A percentile compares a stretch with the other conserved stretches of the same genome.
Conservation (phyloP, 2,329 filamentous ascomycete species). For the Tolypocladium tropicale region DNA sequence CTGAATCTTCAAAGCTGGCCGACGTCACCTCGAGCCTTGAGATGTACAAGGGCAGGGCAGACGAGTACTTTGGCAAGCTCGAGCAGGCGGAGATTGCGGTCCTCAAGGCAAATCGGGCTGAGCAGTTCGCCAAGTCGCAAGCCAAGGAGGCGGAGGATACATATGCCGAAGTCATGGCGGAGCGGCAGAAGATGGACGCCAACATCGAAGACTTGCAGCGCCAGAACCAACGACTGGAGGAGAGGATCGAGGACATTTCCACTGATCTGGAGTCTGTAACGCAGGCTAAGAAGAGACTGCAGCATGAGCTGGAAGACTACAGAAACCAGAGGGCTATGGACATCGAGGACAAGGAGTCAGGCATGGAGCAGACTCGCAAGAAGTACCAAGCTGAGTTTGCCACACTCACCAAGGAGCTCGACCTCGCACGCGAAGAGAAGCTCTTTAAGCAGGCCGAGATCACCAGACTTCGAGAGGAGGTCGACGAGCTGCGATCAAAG, state of each 20-base stretch:
- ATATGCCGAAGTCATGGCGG: slow-evolving; percentile 81
- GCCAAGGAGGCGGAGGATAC: slow-evolving; percentile 86
- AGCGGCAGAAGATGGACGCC: slow-evolving; percentile 81
- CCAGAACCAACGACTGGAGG: slow-evolving; percentile 81
- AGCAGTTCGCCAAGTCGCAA: slow-evolving; percentile 88
- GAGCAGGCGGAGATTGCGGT: slow-evolving; percentile 96
- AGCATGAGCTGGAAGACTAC: slow-evolving; percentile 97
- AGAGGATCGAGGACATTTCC: slow-evolving; percentile 81
- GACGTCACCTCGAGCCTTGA: slow-evolving; percentile 78
- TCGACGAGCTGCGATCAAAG: slow-evolving; percentile 88
- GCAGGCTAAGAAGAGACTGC: slow-evolving; percentile 86
- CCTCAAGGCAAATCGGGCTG: slow-evolving; percentile 80
- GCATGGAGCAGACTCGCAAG: slow-evolving; percentile 92
- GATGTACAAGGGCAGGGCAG: slow-evolving; percentile 82
- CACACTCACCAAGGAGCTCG: slow-evolving; percentile 80
- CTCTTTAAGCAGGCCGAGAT: slow-evolving; percentile 82
- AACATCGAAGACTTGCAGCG: slow-evolving; percentile 83
- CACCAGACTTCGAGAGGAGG: slow-evolving; percentile 80
- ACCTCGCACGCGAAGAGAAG: slow-evolving; percentile 83
- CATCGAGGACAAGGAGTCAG: slow-evolving; percentile 91
- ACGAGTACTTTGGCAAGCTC: slow-evolving; percentile 95
- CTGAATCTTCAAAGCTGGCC: slow-evolving; percentile 72
- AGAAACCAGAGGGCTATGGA: slow-evolving; percentile 90
- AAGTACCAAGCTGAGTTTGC: slow-evolving; percentile 95
- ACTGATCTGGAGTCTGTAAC: slow-evolving; percentile 78